Conservation (phyloP, 2,329 filamentous ascomycete species). For the Diplodia sapinea region DNA sequence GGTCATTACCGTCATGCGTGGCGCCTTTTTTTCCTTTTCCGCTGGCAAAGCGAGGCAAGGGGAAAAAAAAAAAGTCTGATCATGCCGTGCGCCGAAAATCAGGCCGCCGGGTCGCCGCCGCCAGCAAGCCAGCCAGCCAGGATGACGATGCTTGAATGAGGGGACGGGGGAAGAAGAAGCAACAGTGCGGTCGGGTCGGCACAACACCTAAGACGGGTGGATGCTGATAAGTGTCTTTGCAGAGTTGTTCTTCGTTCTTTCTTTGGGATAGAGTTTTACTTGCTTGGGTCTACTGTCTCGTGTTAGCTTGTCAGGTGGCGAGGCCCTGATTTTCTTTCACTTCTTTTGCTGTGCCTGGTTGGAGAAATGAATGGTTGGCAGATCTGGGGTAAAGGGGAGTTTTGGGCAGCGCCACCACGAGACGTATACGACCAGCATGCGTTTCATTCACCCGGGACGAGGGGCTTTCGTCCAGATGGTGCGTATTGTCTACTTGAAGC, state of each 20-base stretch:
- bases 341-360: no score
- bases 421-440: neutral
- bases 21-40: no score
- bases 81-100: conserved; percentile 1
- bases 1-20: conserved; percentile 2
- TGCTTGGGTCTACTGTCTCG: neutral
- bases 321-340: neutral
- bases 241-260: neutral
- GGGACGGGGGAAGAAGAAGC: neutral
- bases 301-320: neutral
- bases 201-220: neutral
- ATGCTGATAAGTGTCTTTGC: neutral
- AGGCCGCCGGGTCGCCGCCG: neutral
- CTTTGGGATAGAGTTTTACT: neutral
- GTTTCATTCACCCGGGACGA: neutral
- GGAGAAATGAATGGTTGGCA: neutral
- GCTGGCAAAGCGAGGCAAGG: neutral
- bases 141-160: neutral
- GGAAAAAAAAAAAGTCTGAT: conserved; percentile 1
- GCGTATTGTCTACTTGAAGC: neutral
- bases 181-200: neutral
- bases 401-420: neutral
- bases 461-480: neutral
- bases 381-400: neutral
- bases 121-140: neutral